Evolutionary conservation across 2,329 filamentous ascomycete species (phyloP), one percentile per base, ranked within the genome.

Genomic region (Thielaviopsis populi): DNA sequence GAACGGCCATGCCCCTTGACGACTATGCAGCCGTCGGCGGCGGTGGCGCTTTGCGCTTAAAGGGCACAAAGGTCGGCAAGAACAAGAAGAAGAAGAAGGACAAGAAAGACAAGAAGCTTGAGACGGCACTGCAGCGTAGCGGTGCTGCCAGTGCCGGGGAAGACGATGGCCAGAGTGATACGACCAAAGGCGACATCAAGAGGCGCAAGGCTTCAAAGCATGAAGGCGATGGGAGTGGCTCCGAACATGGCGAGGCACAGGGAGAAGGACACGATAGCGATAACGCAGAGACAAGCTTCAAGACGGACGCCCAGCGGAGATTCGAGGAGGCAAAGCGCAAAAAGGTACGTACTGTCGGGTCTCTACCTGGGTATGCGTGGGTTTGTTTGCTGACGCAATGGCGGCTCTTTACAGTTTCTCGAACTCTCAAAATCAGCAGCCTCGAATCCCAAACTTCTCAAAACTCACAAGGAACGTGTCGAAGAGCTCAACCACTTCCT

Each of bases 381-480:
- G 53, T 40, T n/a, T 43, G 17, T 3, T 24, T 46, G 37, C 64
- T 66, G 50, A 66, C 61, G 8, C 3, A 13, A 5, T 37, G 53
- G 19, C 43, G n/a, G 19, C 42, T 13, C 19, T 53, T 6, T 65
- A 67, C 69, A 94, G 89, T 78, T 97, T 70, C 84, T 94, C 69
- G 87, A 96, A 70, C 80, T 90, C 67, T 77, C 95, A 54, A 85
- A 88, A 71, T 75, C 77, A 2, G 78, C 79, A 1, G 75, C 75
- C 6, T 73, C 77, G 7, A 74, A 79, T 59, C 84, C 87, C 15
- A 91, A 96, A 72, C 86, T 95, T 17, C 83, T 92, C 69, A 97
- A 96, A 79, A 95, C 91, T 37, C 94, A 99, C 75, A 97, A 97
- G 73, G 89, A 99, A 77, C 85, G 90, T 11, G 92, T 99, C 53